Evolutionary conservation across 106 monocot species (phyloP), one percentile per base, ranked within the genome.

Genomic region (Gastrodia elata): DNA sequence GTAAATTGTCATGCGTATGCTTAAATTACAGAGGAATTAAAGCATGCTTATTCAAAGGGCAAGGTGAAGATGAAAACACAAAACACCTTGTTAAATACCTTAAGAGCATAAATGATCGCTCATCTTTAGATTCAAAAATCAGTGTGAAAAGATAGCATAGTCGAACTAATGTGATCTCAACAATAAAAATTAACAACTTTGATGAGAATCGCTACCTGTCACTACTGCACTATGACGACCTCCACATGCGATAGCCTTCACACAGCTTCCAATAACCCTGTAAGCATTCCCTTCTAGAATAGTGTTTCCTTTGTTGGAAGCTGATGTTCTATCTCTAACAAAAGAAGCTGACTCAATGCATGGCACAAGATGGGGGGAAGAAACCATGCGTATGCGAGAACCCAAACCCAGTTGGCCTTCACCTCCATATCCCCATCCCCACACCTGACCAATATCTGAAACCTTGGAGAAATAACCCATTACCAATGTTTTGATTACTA

Each of bases 381-480:
- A 91, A 20, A 98, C 88, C 65, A 82, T 86, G 3, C 93, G 87
- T 43, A 87, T 83, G n/a, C 93, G 84, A 68, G 90, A 88, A 64
- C 97, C 97, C 79, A 98, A 76, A 57, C 97, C 97, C 70, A 98
- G 90, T 44, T 98, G 97, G 8, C 97, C 97, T 83, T 98, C 97
- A 10, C 97, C 97, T 77, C 97, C 93, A 84, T 98, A 98, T 36
- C 97, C 97, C 97, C 97, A 98, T 82, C 97, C 97, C 97, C 97
- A 98, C 34, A 91, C 93, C 73, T 91, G 84, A 77, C 97, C 97
- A 34, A 76, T 70, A 85, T 98, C 97, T 98, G 88, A 85, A 88
- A 84, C 83, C 82, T 90, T 72, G 76, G 72, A 79, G 68, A 83
- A 71, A 49, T 4, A 84, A 71, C 18, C 32, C 40, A 80, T 78